These are phyloP conservation scores for Adiantum capillusveneris DNA, from an alignment of 75 land plant species.

Conservation along the genomic window DNA sequence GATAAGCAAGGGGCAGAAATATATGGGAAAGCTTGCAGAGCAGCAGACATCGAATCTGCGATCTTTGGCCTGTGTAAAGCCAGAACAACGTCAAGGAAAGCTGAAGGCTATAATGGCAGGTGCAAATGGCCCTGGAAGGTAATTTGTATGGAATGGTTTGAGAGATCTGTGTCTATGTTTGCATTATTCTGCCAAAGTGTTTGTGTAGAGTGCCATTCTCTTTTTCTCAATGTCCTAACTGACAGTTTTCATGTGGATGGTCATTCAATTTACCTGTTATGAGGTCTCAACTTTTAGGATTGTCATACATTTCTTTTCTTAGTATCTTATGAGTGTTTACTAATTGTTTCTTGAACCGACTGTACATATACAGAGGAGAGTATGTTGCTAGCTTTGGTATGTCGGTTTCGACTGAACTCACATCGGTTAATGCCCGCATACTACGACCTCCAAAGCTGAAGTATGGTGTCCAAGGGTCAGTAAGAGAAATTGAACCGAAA, in stretches of 20 bases:
- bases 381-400: conserved; percentile 49
- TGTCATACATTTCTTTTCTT: too few species aligned
- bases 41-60: conserved; percentile 55
- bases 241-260: background rate
- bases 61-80: conserved; percentile 62
- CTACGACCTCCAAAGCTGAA: conserved; percentile 76
- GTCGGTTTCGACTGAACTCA: conserved; percentile 53
- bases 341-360: too few species aligned
- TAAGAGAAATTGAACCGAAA: conserved; percentile 39
- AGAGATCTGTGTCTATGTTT: background rate
- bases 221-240: background rate
- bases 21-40: conserved; percentile 56
- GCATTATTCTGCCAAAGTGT: too few species aligned
- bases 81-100: conserved; percentile 44
- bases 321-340: too few species aligned
- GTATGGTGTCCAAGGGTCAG: conserved; percentile 49
- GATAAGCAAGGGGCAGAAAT: conserved; percentile 67
- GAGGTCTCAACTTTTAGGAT: too few species aligned
- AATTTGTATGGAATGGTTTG: too few species aligned
- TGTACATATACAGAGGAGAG: conserved; percentile 57
- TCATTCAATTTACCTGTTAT: too few species aligned
- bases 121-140: conserved; percentile 59
- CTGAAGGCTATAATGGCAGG: conserved; percentile 52
- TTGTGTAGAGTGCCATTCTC: background rate
- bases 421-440: conserved; percentile 52